Evolutionary conservation across 1,284 basidiomycete genomes (phyloP), one percentile per base, ranked within the genome.

Genomic region (Cutaneotrichosporon sp.): DNA sequence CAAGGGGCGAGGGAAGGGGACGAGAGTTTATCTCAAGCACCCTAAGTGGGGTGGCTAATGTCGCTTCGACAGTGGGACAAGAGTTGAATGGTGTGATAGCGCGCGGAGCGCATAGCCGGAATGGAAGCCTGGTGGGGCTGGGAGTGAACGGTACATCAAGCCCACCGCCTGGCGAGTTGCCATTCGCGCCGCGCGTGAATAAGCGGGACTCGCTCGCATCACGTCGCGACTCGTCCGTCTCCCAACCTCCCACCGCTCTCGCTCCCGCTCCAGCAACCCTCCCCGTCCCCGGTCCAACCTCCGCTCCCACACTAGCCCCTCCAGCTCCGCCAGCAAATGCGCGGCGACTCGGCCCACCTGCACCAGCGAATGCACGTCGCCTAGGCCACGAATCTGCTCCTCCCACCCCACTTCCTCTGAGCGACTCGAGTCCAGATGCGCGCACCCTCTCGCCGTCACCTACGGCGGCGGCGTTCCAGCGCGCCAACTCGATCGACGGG

Each of bases 1-100:
- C 77, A 5, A 69, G 72, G n/a, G 76, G 76, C 5, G 77, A 79
- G 67, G 76, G 76, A 8, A 66, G 76, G 40, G 69, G 71, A 9
- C 68, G 75, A 61, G 76, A 78, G 61, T 79, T 78, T 49, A 57
- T 79, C 11, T 63, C 66, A 5, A 74, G 70, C 49, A 75, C 74
- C 16, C 64, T 79, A 1, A 72, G 70, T 32, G 75, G 75, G 3
- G 77, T 79, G 1, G 77, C 74, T 5, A 74, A 61, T 47, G 76
- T 79, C 9, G 77, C 77, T 3, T 70, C 69, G 50, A 69, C 65
- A 9, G 65, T 66, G 6, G 67, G 65, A 30, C 65, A 66, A 46
- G 68, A 69, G 52, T 58, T 69, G 8, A 66, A 66, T 42, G 68
- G 65, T 11, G 56, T 66, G 22, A 66, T 69, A 26, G 38, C 18